Evolutionary conservation across 139 green algal species (phyloP).

Genomic region (Ettlia oleoabundans): DNA sequence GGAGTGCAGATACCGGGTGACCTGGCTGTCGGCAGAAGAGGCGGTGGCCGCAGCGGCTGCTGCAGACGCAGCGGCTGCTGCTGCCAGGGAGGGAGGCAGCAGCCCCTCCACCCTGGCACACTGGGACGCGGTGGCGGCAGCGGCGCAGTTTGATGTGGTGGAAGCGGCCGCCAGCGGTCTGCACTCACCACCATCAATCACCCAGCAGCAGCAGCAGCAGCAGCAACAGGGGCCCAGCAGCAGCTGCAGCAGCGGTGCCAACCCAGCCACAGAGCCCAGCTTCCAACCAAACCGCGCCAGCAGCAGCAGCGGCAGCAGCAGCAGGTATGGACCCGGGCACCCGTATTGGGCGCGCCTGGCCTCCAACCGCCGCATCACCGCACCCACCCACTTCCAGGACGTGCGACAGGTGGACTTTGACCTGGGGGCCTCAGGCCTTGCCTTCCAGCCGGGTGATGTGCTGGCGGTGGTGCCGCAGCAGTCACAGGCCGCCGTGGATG

Average conservation of each 20-base stretch:
- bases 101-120: slow-evolving; percentile 9
- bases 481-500: slow-evolving; percentile 34
- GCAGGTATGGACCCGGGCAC: slow-evolving; percentile 47
- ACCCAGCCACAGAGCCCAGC: not conserved
- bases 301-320: too few relatives aligned
- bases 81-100: not conserved
- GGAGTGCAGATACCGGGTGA: slow-evolving; percentile 62
- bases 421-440: slow-evolving; percentile 54
- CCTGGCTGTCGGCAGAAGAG: slow-evolving; percentile 22
- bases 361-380: slow-evolving; percentile 77
- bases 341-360: slow-evolving; percentile 69
- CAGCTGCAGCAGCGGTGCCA: not conserved
- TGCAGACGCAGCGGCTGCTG: not conserved
- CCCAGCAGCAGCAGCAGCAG: slow-evolving; percentile 6
- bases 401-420: slow-evolving; percentile 83
- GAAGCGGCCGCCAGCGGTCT: slow-evolving; percentile 48
- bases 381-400: slow-evolving; percentile 81
- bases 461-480: slow-evolving; percentile 77
- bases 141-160: slow-evolving; percentile 46
- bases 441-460: slow-evolving; percentile 83
- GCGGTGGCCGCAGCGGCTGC: slow-evolving; percentile 26
- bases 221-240: not conserved
- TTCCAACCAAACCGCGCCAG: too few relatives aligned
- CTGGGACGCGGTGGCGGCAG: slow-evolving; percentile 45
- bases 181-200: slow-evolving; percentile 17